Conservation (phyloP, 2,329 filamentous ascomycete genomes). For the Colletotrichum trifolii region DNA sequence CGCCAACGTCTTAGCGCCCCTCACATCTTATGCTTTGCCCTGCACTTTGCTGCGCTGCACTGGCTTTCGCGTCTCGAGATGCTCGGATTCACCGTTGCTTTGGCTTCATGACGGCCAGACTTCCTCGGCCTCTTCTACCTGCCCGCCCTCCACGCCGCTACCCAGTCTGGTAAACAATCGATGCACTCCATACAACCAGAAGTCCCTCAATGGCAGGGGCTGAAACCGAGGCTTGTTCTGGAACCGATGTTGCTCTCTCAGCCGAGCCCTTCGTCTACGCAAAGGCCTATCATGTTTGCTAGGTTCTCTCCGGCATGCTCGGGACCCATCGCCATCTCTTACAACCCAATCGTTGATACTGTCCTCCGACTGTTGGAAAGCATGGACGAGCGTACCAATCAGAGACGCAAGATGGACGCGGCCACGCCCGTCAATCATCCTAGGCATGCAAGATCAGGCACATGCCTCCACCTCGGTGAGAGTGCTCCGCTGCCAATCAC, state of each 20-base stretch:
- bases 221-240: slow-evolving; percentile 27
- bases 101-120: background rate
- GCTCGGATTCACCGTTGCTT: background rate
- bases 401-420: background rate
- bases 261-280: too few relatives aligned
- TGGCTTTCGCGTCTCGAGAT: slow-evolving; percentile 6
- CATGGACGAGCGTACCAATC: background rate
- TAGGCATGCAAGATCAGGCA: slow-evolving; percentile 35
- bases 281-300: too few relatives aligned
- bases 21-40: slow-evolving; percentile 10
- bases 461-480: slow-evolving; percentile 34
- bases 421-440: background rate
- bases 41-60: background rate
- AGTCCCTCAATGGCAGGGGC: slow-evolving; percentile 24
- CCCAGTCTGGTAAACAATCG: too few relatives aligned
- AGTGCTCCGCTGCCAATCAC: slow-evolving; percentile 19
- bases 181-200: background rate
- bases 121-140: too few relatives aligned
- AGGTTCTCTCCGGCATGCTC: slow-evolving; percentile 5
- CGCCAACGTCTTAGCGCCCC: slow-evolving; percentile 24
- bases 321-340: slow-evolving; percentile 9
- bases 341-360: background rate
- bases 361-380: slow-evolving; percentile 4
- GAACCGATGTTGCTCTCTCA: slow-evolving; percentile 1
- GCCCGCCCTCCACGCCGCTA: too few relatives aligned